phyloP scores from a whole-genome alignment of 176 grass and related monocot genomes.

The Carex myosuroides region DNA sequence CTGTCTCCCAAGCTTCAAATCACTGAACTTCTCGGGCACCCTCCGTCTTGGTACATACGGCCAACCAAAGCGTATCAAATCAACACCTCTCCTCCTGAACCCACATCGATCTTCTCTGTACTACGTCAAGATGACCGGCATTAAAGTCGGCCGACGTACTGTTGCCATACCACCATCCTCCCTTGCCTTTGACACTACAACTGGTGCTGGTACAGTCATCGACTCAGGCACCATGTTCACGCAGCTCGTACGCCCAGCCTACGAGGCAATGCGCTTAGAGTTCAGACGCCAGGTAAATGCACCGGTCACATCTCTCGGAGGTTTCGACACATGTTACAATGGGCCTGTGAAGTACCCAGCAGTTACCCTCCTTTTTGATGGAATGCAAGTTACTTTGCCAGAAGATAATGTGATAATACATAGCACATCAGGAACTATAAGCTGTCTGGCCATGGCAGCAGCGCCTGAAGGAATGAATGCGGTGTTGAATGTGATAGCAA shows the following conservation, averaged over 20 bases:
- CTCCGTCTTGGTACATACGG: slow-evolving; percentile 47
- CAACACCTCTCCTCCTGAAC: slow-evolving; percentile 59
- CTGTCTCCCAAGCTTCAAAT: slow-evolving; percentile 74
- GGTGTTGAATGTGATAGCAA: slow-evolving; percentile 71
- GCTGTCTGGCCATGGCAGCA: slow-evolving; percentile 70
- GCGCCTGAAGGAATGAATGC: slow-evolving; percentile 42
- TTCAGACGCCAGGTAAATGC: slow-evolving; percentile 48
- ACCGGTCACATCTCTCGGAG: slow-evolving; percentile 35
- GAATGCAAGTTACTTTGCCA: slow-evolving; percentile 49
- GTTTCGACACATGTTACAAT: slow-evolving; percentile 91
- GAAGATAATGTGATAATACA: slow-evolving; percentile 76
- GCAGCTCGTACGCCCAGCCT: slow-evolving; percentile 44
- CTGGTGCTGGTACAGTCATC: slow-evolving; percentile 51
- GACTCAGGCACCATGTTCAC: slow-evolving; percentile 90
- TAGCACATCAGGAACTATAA: slow-evolving; percentile 40
- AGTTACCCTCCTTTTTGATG: slow-evolving; percentile 41
- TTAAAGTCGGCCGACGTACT: slow-evolving; percentile 44
- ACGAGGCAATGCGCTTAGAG: slow-evolving; percentile 55
- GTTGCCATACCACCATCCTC: slow-evolving; percentile 34
- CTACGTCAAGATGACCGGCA: slow-evolving; percentile 60
- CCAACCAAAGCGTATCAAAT: slow-evolving; percentile 54
- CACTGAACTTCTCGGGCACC: slow-evolving; percentile 65
- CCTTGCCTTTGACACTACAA: slow-evolving; percentile 44
- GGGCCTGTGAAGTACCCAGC: slow-evolving; percentile 26
- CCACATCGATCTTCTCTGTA: slow-evolving; percentile 63